phyloP scores from a whole-genome alignment of 2,329 filamentous ascomycete genomes.

The Sporothrix phasma region DNA sequence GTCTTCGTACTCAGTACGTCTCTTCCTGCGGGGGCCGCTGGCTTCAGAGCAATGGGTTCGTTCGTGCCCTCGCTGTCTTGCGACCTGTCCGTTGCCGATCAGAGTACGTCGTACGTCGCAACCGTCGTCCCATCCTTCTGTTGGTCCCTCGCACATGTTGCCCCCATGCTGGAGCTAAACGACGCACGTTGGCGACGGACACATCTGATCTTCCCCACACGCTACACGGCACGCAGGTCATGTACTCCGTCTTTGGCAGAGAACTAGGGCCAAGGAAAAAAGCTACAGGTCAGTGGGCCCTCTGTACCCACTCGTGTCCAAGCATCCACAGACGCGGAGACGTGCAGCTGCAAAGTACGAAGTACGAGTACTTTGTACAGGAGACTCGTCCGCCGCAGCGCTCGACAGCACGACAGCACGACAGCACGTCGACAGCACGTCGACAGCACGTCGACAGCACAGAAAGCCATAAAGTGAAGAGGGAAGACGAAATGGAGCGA shows the following conservation, averaged over 20 bases:
- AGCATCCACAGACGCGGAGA: constrained; percentile 4
- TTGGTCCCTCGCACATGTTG: background rate
- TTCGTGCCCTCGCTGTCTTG: background rate
- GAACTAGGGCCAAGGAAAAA: background rate
- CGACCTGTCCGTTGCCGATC: background rate
- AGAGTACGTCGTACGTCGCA: too few species aligned
- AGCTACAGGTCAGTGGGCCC: background rate
- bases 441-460: too few species aligned
- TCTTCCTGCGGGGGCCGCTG: too few species aligned
- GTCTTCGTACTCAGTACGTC: too few species aligned
- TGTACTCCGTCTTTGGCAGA: background rate
- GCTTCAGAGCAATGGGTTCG: too few species aligned
- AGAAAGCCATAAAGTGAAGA: too few species aligned
- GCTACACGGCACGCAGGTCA: constrained; percentile 8
- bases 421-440: too few species aligned
- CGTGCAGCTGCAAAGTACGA: too few species aligned
- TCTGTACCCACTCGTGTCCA: background rate
- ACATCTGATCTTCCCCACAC: constrained; percentile 8
- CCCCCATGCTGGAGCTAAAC: background rate
- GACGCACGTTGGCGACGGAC: background rate
- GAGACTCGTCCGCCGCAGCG: background rate
- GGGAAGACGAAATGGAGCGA: too few species aligned
- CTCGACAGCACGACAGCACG: too few species aligned
- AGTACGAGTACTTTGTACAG: too few species aligned
- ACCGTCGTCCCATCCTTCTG: background rate